A percentile compares a stretch with the other conserved stretches of the same genome.
Evolutionary conservation across 2,329 filamentous ascomycete genomes (phyloP).

Genomic region (Emericellopsis cladophorae): DNA sequence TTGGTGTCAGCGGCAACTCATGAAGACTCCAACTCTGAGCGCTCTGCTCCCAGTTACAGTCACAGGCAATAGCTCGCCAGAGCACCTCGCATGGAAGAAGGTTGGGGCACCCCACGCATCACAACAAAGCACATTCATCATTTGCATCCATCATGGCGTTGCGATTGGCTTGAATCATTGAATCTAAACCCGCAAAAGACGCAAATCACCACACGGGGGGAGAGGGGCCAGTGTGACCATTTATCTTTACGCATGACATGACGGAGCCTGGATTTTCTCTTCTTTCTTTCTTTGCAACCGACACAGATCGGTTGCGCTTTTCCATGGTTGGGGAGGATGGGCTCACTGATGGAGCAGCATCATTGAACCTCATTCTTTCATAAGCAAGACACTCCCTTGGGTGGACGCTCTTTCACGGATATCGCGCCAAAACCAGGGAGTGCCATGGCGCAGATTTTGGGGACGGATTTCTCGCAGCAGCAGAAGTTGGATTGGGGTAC

Average conservation of each 20-base stretch:
- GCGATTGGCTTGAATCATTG: slow-evolving; percentile 6
- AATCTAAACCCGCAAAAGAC: background rate
- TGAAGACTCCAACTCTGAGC: slow-evolving; percentile 11
- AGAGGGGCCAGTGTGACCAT: slow-evolving; percentile 5
- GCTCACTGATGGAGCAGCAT: too few relatives aligned
- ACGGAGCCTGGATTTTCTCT: slow-evolving; percentile 3
- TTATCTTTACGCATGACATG: slow-evolving; percentile 3
- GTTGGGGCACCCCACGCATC: too few relatives aligned
- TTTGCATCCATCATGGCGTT: slow-evolving; percentile 26
- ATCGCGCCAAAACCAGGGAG: too few relatives aligned
- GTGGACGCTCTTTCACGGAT: too few relatives aligned
- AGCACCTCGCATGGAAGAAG: background rate
- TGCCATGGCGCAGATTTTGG: too few relatives aligned
- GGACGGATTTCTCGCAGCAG: too few relatives aligned
- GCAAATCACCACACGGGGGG: background rate
- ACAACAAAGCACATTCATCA: slow-evolving; percentile 1
- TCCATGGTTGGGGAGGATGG: too few relatives aligned
- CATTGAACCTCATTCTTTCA: too few relatives aligned
- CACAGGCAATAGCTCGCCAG: background rate
- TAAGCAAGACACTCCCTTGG: too few relatives aligned
- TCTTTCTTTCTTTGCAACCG: slow-evolving; percentile 5
- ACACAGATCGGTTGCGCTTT: too few relatives aligned
- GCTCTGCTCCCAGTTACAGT: too few relatives aligned
- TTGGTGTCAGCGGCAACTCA: slow-evolving; percentile 33
- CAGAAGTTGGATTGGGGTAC: background rate